Evolutionary conservation across 1,284 basidiomycete genomes (phyloP).

Genomic region (Cutaneotrichosporon spelunceum): DNA sequence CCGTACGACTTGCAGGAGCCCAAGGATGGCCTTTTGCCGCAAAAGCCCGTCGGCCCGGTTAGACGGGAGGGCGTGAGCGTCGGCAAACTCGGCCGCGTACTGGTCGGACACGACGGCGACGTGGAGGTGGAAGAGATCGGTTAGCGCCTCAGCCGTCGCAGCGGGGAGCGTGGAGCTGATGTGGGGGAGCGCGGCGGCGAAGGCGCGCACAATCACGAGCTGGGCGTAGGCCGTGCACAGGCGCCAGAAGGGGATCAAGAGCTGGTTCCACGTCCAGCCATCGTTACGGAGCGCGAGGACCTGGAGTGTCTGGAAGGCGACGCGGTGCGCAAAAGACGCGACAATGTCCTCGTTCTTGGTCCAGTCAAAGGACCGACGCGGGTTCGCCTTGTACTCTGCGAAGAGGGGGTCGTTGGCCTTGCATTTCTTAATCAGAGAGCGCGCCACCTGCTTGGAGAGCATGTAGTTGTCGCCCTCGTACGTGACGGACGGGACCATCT

Average conservation of each 20-base stretch:
- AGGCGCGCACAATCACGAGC: constrained; percentile 14
- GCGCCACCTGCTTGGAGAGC: constrained; percentile 56
- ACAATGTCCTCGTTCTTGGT: constrained; percentile 57
- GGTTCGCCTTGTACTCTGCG: constrained; percentile 24
- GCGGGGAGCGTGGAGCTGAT: constrained; percentile 4
- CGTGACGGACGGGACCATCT: constrained; percentile 56
- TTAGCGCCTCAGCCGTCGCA: constrained; percentile 6
- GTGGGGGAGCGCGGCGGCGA: constrained; percentile 6
- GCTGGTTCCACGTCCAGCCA: constrained; percentile 38
- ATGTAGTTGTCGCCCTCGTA: constrained; percentile 61
- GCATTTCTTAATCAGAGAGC: constrained; percentile 55
- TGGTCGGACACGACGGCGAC: constrained; percentile 52
- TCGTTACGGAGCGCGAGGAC: constrained; percentile 45
- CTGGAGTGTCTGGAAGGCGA: constrained; percentile 40
- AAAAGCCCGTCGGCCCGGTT: neutral
- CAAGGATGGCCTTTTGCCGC: constrained; percentile 12
- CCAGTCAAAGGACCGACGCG: constrained; percentile 56
- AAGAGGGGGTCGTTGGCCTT: constrained; percentile 45
- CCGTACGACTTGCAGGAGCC: constrained; percentile 7
- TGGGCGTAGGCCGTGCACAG: constrained; percentile 19
- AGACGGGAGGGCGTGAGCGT: constrained; percentile 52
- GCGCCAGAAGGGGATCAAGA: constrained; percentile 23
- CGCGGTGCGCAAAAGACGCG: constrained; percentile 54
- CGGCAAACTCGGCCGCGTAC: constrained; percentile 55
- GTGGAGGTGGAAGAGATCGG: constrained; percentile 52